A percentile compares a stretch with the other conserved stretches of the same genome.
Evolutionary conservation across 805 yeast species (phyloP).

Genomic region (Schizosaccharomyces pombe): DNA sequence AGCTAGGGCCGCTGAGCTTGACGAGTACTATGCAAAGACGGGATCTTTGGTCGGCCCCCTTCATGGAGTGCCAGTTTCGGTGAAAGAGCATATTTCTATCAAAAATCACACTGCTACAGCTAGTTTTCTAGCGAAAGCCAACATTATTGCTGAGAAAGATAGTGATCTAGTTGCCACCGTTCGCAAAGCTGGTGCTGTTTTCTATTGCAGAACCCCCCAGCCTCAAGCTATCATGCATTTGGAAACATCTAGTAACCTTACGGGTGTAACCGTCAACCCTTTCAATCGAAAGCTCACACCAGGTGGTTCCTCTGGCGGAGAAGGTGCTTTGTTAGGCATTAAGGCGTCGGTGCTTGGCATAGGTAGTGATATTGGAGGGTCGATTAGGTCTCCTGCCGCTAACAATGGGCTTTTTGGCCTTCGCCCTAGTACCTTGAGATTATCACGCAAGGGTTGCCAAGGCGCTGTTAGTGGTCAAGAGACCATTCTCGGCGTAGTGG

Average conservation of each 20-base stretch:
- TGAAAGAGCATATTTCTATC: constrained; percentile 40
- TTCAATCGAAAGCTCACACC: constrained; percentile 32
- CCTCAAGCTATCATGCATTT: constrained; percentile 52
- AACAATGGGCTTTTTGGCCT: constrained; percentile 39
- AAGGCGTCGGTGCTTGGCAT: constrained; percentile 38
- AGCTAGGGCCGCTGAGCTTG: constrained; percentile 24
- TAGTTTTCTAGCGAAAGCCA: constrained; percentile 31
- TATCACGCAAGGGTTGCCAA: constrained; percentile 22
- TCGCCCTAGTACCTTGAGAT: constrained; percentile 36
- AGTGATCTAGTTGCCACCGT: constrained; percentile 27
- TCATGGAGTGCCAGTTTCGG: constrained; percentile 46
- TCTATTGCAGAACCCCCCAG: constrained; percentile 40
- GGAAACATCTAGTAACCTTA: constrained; percentile 36
- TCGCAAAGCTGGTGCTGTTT: constrained; percentile 33
- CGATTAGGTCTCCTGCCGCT: constrained; percentile 46
- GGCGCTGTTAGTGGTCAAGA: constrained; percentile 22
- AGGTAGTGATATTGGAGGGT: constrained; percentile 55
- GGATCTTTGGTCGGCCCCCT: constrained; percentile 41
- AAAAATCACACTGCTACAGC: constrained; percentile 34
- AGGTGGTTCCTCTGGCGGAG: constrained; percentile 60
- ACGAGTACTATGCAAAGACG: constrained; percentile 22
- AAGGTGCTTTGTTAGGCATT: constrained; percentile 37
- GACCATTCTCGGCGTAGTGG: constrained; percentile 30
- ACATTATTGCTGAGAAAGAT: constrained; percentile 22
- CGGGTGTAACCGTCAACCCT: constrained; percentile 37